Base-by-base conservation (phyloP, 305 asterid genomes). In the Fraxinus sp. region DNA sequence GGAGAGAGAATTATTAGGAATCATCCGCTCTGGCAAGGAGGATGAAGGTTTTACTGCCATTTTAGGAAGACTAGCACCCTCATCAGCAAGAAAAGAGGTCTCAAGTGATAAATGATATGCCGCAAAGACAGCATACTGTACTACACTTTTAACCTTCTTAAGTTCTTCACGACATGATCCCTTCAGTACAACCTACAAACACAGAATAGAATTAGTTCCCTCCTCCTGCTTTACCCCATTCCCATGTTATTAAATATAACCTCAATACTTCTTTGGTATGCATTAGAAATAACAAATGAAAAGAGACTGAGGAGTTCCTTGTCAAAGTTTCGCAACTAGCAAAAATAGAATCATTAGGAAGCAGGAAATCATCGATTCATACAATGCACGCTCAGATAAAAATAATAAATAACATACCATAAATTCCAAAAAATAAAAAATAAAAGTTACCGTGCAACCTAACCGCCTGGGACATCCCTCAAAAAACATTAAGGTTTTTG, bases 391-490 rank as follows among this genome's bases (percentile, higher is more conserved):
- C 18, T 66, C 3, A 66, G 35, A 66, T 24, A 64, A 10, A 66
- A 24, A 59, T 7, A 20, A 59, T 57, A 57, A 18, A 57, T 59
- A 3, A 11, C 8, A 43, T n/a, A 6, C 68, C 1, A 22, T 77
- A 52, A 77, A 64, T n/a, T 37, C 46, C 36, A 28, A 75, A 39
- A 43, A 28, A 79, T 20, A 39, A 10, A 26, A 73, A 55, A 35
- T 32, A 84, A 77, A 57, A 16, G 80, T 10, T 92, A 97, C 99
- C 97, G 99, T 97, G 97, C 99, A 97, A 80, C 98, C 98, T 85
- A 97, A 85, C 80, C 97, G 97, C 90, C 97, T 89, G 5, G 97
- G 94, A 87, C 99, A 97, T 70, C 99, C 99, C 87, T 93, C 98
- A 72, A 97, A 92, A 89, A 88, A 93, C 99, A 97, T 97, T 86